Base-by-base conservation (phyloP, 2,329 filamentous ascomycete species). In the Colletotrichum abscissum region DNA sequence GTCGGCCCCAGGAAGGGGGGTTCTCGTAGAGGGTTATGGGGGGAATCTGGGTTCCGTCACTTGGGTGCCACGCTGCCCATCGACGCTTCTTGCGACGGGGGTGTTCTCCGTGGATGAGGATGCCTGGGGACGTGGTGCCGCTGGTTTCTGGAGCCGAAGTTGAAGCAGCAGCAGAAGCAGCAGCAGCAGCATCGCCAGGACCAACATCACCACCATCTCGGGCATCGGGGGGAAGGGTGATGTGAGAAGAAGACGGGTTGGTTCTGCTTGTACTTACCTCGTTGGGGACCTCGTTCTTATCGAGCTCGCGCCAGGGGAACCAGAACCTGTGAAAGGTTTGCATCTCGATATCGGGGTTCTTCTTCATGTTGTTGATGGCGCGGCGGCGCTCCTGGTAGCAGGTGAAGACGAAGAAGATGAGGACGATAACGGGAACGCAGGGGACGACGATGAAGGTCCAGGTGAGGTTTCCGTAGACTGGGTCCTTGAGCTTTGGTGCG, bases 281-380 rank as follows among this genome's bases (percentile, higher is more conserved):
- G 49, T 66, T 56, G 19, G 60, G 24, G 12, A 62, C 72, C 30
- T 68, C 72, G n/a, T 55, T 65, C n/a, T 71, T 63, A 19, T 67
- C 62, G 38, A 72, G 57, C 30, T 73, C 70, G 49, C 63, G 63
- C 73, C 73, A 75, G 57, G 73, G 73, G 60, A 76, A 75, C 73
- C 73, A 75, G 26, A 38, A 69, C 22, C 33, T 54, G 11, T 64
- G 35, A 55, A 56, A 62, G 11, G 56, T 16, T 28, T 69, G 69
- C 64, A 76, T 67, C 73, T 76, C 74, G 11, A 76, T 69, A 28
- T 49, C 42, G 42, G 19, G 16, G 16, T 75, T 69, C 24, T 42
- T 42, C 38, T 42, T 7, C 38, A 42, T 11, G 49, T 62, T 19
- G 16, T 16, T 5, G 24, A 35, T 58, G 54, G 22, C 30, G 62